Evolutionary conservation across 768 basidiomycete species (phyloP), one percentile per base, ranked within the genome.

Genomic region (Mycena vulgaris): DNA sequence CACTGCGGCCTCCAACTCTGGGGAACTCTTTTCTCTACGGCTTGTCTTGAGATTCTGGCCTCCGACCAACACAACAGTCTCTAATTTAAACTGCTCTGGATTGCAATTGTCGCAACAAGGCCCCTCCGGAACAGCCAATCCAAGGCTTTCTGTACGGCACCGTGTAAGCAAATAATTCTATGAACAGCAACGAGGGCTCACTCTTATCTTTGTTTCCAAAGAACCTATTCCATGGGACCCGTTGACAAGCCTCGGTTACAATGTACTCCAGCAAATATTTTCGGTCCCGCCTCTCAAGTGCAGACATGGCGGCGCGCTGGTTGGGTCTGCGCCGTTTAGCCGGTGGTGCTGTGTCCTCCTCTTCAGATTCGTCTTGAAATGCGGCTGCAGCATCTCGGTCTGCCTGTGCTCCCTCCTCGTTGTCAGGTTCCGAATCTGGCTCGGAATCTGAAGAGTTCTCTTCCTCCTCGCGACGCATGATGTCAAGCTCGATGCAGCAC

Each of bases 231-330:
- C 71, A 72, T 2, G 51, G 40, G 11, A 48, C 3, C 14, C 68
- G 47, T 6, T 68, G 62, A 51, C 71, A 72, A 5, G 31, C 40
- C 5, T 14, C 10, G 0, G 67, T 72, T 3, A 56, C 57, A 25
- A 72, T 72, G 23, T 63, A 72, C 39, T 67, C 65, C 4, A 72
- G 13, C 11, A 65, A 42, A 51, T n/a, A n/a, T n/a, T n/a, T n/a
- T n/a, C n/a, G n/a, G n/a, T n/a, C n/a, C n/a, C n/a, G n/a, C n/a
- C n/a, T 52, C 69, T n/a, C n/a, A n/a, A n/a, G n/a, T n/a, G n/a
- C n/a, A n/a, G n/a, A n/a, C n/a, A n/a, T n/a, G n/a, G n/a, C n/a
- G n/a, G n/a, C n/a, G n/a, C n/a, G n/a, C n/a, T n/a, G n/a, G n/a
- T n/a, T 64, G 40, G 42, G 53, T 2, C 42, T 52, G 2, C 56